Evolutionary conservation across 345 rosid species (phyloP), one percentile per base, ranked within the genome.

Genomic region (Rhodamnia rubescens): DNA sequence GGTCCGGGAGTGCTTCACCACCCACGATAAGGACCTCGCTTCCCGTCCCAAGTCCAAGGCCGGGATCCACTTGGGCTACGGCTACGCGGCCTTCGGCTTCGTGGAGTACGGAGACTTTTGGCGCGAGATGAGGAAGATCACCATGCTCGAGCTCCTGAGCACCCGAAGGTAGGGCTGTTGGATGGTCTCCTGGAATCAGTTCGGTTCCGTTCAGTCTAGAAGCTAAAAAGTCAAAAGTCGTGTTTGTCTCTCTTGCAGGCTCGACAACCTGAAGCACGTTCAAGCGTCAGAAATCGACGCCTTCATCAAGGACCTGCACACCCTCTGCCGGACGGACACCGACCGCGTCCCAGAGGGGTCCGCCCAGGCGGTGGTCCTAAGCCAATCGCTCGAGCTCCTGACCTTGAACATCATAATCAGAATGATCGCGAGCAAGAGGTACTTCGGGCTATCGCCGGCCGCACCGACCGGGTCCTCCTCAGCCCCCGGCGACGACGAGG

Each of bases 81-180:
- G 92, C 85, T 88, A 90, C 83, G 95, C 96, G 11, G 8, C 81
- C 11, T 85, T 95, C 5, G 87, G 91, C 9, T 40, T 95, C 15
- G 92, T 91, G 16, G 94, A 94, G 1, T 94, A 95, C 32, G 96
- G 96, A 24, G 86, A 88, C 27, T 93, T 94, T 50, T 95, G 96
- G 96, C 93, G 95, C 8, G 90, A 91, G 61, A 80, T 95, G 51
- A 91, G 98, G 52, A 94, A 92, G 86, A 84, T 94, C n/a, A 83
- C 89, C 81, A 92, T 92, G 52, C 85, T 91, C 26, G 90, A 95
- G 87, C 93, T 94, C 64, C 89, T 95, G 52, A 93, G 96, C 2
- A 88, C 61, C 53, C 91, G 89, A 78, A 87, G 95, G 32, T 85
- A 93, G 9, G 92, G 89, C 91, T 92, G 0, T 18, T 20, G 61